Conservation (phyloP, 495 filamentous ascomycete genomes). For the Xylaria intraflava region DNA sequence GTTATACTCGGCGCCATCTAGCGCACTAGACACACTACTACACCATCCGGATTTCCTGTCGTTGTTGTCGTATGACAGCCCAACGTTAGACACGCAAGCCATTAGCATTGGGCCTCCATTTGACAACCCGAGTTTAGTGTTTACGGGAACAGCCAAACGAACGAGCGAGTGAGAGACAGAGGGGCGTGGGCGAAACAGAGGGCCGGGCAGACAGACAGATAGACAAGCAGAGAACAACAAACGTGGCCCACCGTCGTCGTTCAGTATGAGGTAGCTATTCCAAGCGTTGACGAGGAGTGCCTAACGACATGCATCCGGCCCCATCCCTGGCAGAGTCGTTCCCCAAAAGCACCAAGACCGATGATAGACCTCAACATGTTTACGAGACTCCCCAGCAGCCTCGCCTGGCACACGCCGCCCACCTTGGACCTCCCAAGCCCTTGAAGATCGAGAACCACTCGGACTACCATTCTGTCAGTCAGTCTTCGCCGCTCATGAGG, state of each 20-base stretch:
- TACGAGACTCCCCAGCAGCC: slow-evolving; percentile 26
- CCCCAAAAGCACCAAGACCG: slow-evolving; percentile 36
- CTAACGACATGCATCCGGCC: slow-evolving; percentile 39
- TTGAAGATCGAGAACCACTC: slow-evolving; percentile 28
- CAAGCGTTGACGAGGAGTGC: slow-evolving; percentile 21
- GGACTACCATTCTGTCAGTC: slow-evolving; percentile 21
- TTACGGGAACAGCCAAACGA: background rate
- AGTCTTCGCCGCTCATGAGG: slow-evolving; percentile 36
- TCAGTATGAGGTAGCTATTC: slow-evolving; percentile 32
- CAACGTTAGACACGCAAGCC: slow-evolving; percentile 11
- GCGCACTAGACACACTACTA: slow-evolving; percentile 1
- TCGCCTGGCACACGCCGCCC: slow-evolving; percentile 24
- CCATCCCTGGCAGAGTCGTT: slow-evolving; percentile 39
- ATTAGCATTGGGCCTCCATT: slow-evolving; percentile 14
- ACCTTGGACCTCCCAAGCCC: slow-evolving; percentile 23
- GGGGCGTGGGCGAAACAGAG: background rate
- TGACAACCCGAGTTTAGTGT: slow-evolving; percentile 10
- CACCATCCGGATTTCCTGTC: slow-evolving; percentile 4
- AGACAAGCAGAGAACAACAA: slow-evolving; percentile 1
- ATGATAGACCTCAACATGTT: slow-evolving; percentile 29
- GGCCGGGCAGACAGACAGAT: background rate
- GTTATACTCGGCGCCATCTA: slow-evolving; percentile 6
- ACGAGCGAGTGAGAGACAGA: slow-evolving; percentile 4
- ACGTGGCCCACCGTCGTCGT: slow-evolving; percentile 20
- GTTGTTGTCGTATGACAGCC: slow-evolving; percentile 13